Evolutionary conservation across 345 rosid genomes (phyloP).

Genomic region (Brassica cretica): DNA sequence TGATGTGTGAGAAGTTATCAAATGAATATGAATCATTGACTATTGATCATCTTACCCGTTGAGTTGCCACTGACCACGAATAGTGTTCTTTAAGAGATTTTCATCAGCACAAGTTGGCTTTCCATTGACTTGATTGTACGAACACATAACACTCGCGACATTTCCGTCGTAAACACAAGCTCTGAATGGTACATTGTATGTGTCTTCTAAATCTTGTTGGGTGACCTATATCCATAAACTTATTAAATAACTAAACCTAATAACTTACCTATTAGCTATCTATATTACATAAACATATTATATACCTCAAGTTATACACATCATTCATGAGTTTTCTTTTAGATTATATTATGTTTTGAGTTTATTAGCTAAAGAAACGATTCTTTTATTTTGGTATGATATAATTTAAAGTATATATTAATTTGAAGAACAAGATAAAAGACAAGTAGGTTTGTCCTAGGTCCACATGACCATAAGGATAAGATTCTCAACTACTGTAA

Average conservation of each 20-base stretch:
- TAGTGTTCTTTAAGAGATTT: slow-evolving; percentile 66
- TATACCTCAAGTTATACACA: background rate
- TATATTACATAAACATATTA: slow-evolving; percentile 1
- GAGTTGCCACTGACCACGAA: slow-evolving; percentile 90
- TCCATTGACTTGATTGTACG: slow-evolving; percentile 95
- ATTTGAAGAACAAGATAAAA: slow-evolving; percentile 26
- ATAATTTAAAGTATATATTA: slow-evolving; percentile 10
- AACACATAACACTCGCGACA: slow-evolving; percentile 96
- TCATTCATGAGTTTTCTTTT: background rate
- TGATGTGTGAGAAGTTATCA: background rate
- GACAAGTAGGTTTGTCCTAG: slow-evolving; percentile 23
- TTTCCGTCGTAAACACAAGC: slow-evolving; percentile 81
- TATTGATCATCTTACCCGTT: slow-evolving; percentile 55
- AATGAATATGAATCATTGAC: slow-evolving; percentile 7
- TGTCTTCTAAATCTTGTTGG: slow-evolving; percentile 89
- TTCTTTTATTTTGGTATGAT: background rate
- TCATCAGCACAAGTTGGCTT: slow-evolving; percentile 94
- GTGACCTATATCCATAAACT: slow-evolving; percentile 57
- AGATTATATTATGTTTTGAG: slow-evolving; percentile 1
- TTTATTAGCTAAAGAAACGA: background rate
- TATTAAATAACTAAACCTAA: background rate
- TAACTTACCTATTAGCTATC: background rate
- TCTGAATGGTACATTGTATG: slow-evolving; percentile 83
- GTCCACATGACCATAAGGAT: slow-evolving; percentile 41
- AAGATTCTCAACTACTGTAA: slow-evolving; percentile 32